Evolutionary conservation across 2,329 filamentous ascomycete genomes (phyloP).

Genomic region (Talaromyces amestolkiae): DNA sequence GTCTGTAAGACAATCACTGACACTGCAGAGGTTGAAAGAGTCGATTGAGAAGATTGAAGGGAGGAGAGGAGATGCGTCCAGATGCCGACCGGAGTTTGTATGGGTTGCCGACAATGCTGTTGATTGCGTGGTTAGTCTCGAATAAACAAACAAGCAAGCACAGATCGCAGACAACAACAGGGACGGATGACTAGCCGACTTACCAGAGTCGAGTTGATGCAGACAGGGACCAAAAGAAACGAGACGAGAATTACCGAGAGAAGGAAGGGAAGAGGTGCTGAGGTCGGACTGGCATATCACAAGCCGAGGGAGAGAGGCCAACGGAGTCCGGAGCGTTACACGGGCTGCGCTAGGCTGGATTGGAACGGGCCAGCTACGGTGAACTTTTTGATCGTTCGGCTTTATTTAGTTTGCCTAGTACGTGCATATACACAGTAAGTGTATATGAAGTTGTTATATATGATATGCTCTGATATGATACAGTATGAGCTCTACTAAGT

Average conservation of each 20-base stretch:
- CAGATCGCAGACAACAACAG: neutral
- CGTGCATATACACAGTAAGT: neutral
- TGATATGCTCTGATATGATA: neutral
- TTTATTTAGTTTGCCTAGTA: neutral
- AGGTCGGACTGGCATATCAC: constrained; percentile 5
- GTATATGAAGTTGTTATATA: neutral
- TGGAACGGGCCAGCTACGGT: neutral
- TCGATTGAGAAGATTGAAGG: neutral
- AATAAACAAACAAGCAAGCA: neutral
- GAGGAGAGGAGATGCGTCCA: neutral
- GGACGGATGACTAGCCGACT: neutral
- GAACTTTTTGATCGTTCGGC: constrained; percentile 5
- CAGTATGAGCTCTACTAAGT: constrained; percentile 9
- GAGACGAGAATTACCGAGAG: neutral
- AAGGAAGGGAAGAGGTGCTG: neutral
- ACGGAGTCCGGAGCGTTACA: constrained; percentile 5
- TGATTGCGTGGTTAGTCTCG: neutral
- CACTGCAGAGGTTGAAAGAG: neutral
- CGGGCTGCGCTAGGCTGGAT: neutral
- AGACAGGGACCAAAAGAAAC: neutral
- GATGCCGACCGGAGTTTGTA: neutral
- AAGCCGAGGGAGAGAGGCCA: constrained; percentile 2
- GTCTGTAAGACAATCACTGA: neutral
- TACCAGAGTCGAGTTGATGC: neutral
- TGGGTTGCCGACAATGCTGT: neutral